Base-by-base conservation (phyloP, 495 filamentous ascomycete species). In the Hypoxylon perforatum region DNA sequence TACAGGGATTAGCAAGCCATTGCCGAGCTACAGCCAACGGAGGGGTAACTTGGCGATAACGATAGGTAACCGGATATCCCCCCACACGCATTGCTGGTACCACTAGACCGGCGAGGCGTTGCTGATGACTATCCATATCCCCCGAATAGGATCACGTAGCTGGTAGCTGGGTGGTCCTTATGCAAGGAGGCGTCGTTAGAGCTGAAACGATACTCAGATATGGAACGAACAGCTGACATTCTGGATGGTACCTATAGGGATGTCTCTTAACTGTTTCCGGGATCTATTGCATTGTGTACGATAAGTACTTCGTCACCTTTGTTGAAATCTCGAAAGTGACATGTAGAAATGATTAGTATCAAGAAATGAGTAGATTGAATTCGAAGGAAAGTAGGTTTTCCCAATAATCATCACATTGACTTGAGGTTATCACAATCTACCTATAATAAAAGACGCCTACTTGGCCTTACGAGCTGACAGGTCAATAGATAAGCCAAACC, bases 41-140 rank as follows among this genome's bases (percentile, higher is more conserved):
- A 60, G 50, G 56, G 56, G 49, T 66, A 56, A 56, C 12, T 59
- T 2, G 10, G 33, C 47, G 65, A 63, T 69, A 69, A 56, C 54
- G 65, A 69, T 69, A 63, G 54, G 65, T 63, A 62, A 44, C 47
- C 48, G 33, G 54, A 21, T 25, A 17, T 17, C 49, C 51, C 55
- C 54, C 44, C 50, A 54, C 35, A 55, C 45, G 55, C 62, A 65
- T 46, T 55, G 48, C 50, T 55, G 49, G 51, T 57, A 18, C 53
- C 53, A 57, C 39, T 57, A 46, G 18, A 46, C 41, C 4, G 22
- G 8, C 25, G 38, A 57, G 41, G 46, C 38, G 55, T 49, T 55
- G 55, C 56, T 22, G 18, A 54, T 57, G 53, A 57, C 54, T 64
- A 64, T 53, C 57, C 46, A 33, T 52, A 58, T 45, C 19, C 14